Conservation (phyloP, 169 alveolate genomes). For the Plasmodium berghei region DNA sequence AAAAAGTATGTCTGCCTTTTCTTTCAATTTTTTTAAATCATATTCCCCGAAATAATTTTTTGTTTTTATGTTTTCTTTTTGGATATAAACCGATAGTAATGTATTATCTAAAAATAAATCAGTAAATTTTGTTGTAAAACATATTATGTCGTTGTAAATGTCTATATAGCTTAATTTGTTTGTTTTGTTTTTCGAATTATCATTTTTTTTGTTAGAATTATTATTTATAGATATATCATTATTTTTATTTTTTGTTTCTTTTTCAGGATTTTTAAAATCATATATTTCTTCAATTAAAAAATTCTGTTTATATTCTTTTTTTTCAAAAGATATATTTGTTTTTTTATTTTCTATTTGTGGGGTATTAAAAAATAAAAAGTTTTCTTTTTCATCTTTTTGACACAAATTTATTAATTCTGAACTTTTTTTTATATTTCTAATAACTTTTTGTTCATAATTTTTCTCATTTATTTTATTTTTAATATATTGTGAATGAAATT, state of each 20-base stretch:
- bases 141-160: constrained; percentile 5
- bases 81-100: constrained; percentile 15
- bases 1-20: constrained; percentile 36
- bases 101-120: constrained; percentile 2
- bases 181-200: neutral
- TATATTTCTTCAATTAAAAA: constrained; percentile 62
- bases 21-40: constrained; percentile 9
- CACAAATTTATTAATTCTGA: constrained; percentile 28
- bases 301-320: constrained; percentile 30
- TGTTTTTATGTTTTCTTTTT: constrained; percentile 14
- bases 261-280: constrained; percentile 17
- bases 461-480: neutral
- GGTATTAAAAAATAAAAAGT: constrained; percentile 21
- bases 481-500: neutral
- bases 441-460: neutral
- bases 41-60: neutral
- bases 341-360: constrained; percentile 2
- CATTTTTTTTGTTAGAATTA: neutral
- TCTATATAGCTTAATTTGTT: neutral
- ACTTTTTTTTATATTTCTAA: constrained; percentile 8
- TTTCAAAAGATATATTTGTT: constrained; percentile 25
- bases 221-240: neutral
- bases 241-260: neutral
- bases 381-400: constrained; percentile 18
- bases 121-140: neutral